Conservation (phyloP, 1,284 basidiomycete genomes). For the Malassezia restricta region DNA sequence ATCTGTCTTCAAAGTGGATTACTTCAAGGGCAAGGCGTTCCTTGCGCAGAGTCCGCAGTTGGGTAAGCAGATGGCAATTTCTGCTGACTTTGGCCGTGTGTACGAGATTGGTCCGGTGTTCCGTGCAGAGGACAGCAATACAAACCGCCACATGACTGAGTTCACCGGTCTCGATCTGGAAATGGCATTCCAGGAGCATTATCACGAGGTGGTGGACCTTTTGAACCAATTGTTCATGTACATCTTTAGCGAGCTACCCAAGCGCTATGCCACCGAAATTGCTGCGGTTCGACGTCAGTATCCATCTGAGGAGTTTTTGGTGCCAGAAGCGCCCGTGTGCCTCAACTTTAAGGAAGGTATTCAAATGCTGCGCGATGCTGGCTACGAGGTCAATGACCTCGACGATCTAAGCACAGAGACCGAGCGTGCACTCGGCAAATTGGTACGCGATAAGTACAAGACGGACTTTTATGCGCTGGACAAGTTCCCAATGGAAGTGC, state of each 20-base stretch:
- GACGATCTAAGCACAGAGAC: conserved; percentile 45
- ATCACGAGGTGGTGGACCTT: conserved; percentile 59
- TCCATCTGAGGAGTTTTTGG: conserved; percentile 55
- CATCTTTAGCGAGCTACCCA: conserved; percentile 47
- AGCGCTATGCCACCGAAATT: conserved; percentile 67
- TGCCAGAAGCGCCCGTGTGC: conserved; percentile 37
- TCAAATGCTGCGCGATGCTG: conserved; percentile 36
- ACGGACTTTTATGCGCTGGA: conserved; percentile 46
- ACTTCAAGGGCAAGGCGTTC: conserved; percentile 92
- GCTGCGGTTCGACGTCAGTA: conserved; percentile 71
- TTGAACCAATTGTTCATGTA: conserved; percentile 41
- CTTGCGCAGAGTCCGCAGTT: conserved; percentile 94
- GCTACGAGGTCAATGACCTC: conserved; percentile 35
- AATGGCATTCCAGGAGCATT: conserved; percentile 96
- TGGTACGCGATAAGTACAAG: conserved; percentile 44
- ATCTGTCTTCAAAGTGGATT: conserved; percentile 91
- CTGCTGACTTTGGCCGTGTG: conserved; percentile 92
- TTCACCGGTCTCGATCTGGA: conserved; percentile 98
- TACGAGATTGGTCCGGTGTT: conserved; percentile 91
- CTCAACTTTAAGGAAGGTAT: conserved; percentile 42
- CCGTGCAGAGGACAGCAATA: conserved; percentile 95
- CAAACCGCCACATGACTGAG: conserved; percentile 94
- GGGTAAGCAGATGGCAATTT: conserved; percentile 98
- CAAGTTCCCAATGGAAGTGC: conserved; percentile 43
- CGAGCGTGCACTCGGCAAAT: conserved; percentile 33